Conservation (phyloP, 1,139 yeast species). For the Zhuliangozyma blackwelliae region DNA sequence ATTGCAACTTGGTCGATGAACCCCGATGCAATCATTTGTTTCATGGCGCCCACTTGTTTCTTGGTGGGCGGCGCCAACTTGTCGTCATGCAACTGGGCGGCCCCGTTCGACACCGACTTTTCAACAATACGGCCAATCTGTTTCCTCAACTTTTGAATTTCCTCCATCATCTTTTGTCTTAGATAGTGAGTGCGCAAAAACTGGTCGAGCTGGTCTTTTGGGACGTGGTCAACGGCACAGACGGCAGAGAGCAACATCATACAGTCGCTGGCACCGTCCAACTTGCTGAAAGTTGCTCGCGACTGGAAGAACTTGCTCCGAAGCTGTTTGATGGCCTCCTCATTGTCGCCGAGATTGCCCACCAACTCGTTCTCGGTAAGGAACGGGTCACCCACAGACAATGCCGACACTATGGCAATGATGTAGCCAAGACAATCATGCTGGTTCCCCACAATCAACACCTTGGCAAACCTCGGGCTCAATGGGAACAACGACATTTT, state of each 20-base stretch:
- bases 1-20: constrained; percentile 88
- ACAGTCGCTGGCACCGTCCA: constrained; percentile 74
- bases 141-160: constrained; percentile 71
- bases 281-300: constrained; percentile 54
- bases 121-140: constrained; percentile 72
- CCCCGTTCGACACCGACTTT: constrained; percentile 56
- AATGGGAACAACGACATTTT: constrained; percentile 90
- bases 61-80: constrained; percentile 66
- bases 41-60: constrained; percentile 69
- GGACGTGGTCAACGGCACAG: constrained; percentile 82
- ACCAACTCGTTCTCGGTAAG: constrained; percentile 62
- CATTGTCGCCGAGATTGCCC: constrained; percentile 19
- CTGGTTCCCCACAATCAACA: constrained; percentile 85
- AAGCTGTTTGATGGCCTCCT: constrained; percentile 27
- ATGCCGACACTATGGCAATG: constrained; percentile 85
- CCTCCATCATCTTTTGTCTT: constrained; percentile 73
- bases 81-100: constrained; percentile 28
- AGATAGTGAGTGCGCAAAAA: constrained; percentile 63
- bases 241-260: constrained; percentile 74
- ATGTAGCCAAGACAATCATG: constrained; percentile 80
- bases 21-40: constrained; percentile 91
- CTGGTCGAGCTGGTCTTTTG: constrained; percentile 34
- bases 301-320: constrained; percentile 53
- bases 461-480: constrained; percentile 90
- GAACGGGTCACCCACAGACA: constrained; percentile 93